phyloP scores from a whole-genome alignment of 805 yeast species.

The Candida ovalis region DNA sequence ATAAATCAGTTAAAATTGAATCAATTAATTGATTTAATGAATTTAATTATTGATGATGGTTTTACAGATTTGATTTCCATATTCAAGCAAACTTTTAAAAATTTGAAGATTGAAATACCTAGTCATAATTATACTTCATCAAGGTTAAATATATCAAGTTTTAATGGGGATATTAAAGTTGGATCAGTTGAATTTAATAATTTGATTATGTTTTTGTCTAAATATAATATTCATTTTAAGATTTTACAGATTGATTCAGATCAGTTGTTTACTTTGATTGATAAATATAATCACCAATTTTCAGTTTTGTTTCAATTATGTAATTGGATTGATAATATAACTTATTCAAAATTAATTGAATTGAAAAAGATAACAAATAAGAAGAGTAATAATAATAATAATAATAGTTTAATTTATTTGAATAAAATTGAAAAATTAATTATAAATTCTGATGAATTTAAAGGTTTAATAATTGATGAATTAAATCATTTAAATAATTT shows the following conservation, averaged over 20 bases:
- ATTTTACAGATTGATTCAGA: slow-evolving; percentile 1
- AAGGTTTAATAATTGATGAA: not conserved
- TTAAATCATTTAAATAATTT: not conserved
- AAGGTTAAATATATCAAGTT: not conserved
- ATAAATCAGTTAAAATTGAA: not conserved
- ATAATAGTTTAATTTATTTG: not conserved
- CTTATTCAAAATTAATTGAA: not conserved
- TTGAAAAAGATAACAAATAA: not conserved
- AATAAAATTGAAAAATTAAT: not conserved
- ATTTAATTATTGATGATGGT: not conserved
- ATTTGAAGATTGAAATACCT: not conserved
- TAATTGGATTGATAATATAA: not conserved
- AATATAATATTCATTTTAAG: not conserved
- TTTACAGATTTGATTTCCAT: not conserved
- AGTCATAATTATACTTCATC: not conserved
- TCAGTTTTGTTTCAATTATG: not conserved
- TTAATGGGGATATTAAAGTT: not conserved
- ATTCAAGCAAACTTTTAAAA: not conserved
- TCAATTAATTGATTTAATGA: not conserved
- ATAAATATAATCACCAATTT: not conserved
- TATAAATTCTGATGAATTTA: not conserved
- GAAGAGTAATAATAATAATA: too few species aligned
- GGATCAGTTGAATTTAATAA: not conserved
- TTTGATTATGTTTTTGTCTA: not conserved
- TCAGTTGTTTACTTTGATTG: not conserved